Evolutionary conservation across 495 filamentous ascomycete genomes (phyloP).

Genomic region (Glonium stellatum): DNA sequence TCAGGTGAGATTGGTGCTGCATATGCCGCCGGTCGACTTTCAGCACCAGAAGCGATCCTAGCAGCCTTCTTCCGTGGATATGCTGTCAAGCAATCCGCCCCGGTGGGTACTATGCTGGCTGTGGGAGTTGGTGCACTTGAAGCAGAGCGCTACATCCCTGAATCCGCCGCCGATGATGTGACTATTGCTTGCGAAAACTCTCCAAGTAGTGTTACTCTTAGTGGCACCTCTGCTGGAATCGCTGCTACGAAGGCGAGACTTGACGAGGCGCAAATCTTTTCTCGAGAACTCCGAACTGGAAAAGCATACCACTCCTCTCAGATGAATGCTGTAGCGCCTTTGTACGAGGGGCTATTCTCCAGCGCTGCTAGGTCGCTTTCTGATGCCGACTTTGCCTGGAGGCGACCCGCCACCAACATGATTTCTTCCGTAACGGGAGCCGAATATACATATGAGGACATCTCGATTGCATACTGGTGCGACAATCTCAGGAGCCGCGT

Average conservation of each 20-base stretch:
- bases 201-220: constrained; percentile 7
- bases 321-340: constrained; percentile 1
- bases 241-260: neutral
- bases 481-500: neutral
- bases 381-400: no score
- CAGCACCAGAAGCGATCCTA: constrained; percentile 8
- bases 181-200: constrained; percentile 12
- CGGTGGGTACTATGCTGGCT: constrained; percentile 10
- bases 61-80: constrained; percentile 14
- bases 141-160: neutral
- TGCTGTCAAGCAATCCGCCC: neutral
- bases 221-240: neutral
- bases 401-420: neutral
- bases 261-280: neutral
- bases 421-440: constrained; percentile 2
- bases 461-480: neutral
- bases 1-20: constrained; percentile 20
- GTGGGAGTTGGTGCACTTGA: neutral
- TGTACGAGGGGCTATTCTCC: neutral
- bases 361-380: no score
- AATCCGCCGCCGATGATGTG: neutral
- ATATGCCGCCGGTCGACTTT: constrained; percentile 12
- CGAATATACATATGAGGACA: neutral
- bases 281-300: neutral
- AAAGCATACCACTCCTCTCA: constrained; percentile 6